These are phyloP conservation scores for Bathelium albidoporum DNA, from an alignment of 495 filamentous ascomycete genomes.

Conservation along the genomic window DNA sequence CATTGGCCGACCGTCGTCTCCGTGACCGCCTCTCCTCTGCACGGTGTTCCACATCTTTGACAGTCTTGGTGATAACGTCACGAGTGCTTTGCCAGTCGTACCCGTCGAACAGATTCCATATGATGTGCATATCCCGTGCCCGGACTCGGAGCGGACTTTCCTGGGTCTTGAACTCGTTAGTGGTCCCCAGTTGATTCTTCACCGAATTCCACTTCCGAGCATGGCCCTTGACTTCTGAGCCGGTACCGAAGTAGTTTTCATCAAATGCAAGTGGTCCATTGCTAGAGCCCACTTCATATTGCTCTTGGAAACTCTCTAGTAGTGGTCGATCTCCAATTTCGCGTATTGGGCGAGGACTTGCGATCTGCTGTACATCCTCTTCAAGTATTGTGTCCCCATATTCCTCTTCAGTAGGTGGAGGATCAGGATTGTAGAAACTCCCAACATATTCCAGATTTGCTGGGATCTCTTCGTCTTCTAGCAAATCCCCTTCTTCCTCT, in stretches of 20 bases:
- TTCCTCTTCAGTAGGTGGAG: constrained; percentile 23
- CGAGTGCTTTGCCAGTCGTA: constrained; percentile 91
- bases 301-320: constrained; percentile 52
- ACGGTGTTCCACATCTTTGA: constrained; percentile 72
- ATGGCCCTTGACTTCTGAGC: constrained; percentile 50
- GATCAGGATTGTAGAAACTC: constrained; percentile 20
- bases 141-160: constrained; percentile 65
- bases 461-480: constrained; percentile 16
- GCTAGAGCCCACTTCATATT: constrained; percentile 43
- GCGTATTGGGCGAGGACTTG: constrained; percentile 19
- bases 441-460: constrained; percentile 14
- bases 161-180: constrained; percentile 50
- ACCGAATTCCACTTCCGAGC: constrained; percentile 70
- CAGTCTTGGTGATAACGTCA: constrained; percentile 58
- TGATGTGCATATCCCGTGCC: constrained; percentile 78
- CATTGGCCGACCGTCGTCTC: constrained; percentile 39
- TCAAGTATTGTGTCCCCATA: constrained; percentile 40
- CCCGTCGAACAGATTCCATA: constrained; percentile 97
- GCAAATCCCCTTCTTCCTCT: constrained; percentile 10
- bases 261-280: constrained; percentile 49
- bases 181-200: constrained; percentile 58
- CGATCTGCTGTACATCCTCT: constrained; percentile 32
- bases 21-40: constrained; percentile 59
- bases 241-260: constrained; percentile 68
- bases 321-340: constrained; percentile 48